Percentiles rank a stretch among this genome's conserved stretches.
These are phyloP conservation scores for Aspergillus caelatus DNA, from an alignment of 2,329 filamentous ascomycete genomes.

Conservation along the genomic window DNA sequence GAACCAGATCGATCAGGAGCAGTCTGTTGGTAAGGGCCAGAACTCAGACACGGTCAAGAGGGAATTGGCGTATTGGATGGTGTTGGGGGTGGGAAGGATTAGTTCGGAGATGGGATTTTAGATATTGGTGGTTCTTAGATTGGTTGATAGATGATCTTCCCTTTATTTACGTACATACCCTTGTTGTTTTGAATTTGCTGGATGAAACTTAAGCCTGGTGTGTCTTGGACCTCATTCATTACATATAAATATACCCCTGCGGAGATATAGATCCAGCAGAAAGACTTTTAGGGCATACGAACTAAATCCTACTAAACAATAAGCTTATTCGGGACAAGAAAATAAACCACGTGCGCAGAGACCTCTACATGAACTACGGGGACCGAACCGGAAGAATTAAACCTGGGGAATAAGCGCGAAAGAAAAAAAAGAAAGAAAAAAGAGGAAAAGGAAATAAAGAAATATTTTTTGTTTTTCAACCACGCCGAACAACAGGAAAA, in stretches of 20 bases:
- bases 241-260: not conserved
- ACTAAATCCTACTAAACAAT: not conserved
- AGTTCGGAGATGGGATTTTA: slow-evolving; percentile 32
- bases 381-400: not conserved
- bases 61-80: slow-evolving; percentile 95
- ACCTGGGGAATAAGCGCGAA: not conserved
- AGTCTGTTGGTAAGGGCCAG: slow-evolving; percentile 43
- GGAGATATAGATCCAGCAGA: not conserved
- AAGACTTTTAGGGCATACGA: not conserved
- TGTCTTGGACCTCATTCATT: not conserved
- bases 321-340: not conserved
- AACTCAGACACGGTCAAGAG: slow-evolving; percentile 73
- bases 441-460: slow-evolving; percentile 7
- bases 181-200: not conserved
- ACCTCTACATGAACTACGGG: not conserved
- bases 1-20: slow-evolving; percentile 47
- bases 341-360: not conserved
- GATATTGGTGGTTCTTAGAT: slow-evolving; percentile 11
- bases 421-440: not conserved
- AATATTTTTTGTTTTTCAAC: slow-evolving; percentile 23
- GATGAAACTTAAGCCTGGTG: not conserved
- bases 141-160: slow-evolving; percentile 7
- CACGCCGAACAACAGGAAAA: slow-evolving; percentile 24
- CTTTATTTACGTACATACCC: not conserved
- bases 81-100: slow-evolving; percentile 84